These are phyloP conservation scores for Cyberlindnera japonica DNA, from an alignment of 805 yeast species.

Conservation along the genomic window DNA sequence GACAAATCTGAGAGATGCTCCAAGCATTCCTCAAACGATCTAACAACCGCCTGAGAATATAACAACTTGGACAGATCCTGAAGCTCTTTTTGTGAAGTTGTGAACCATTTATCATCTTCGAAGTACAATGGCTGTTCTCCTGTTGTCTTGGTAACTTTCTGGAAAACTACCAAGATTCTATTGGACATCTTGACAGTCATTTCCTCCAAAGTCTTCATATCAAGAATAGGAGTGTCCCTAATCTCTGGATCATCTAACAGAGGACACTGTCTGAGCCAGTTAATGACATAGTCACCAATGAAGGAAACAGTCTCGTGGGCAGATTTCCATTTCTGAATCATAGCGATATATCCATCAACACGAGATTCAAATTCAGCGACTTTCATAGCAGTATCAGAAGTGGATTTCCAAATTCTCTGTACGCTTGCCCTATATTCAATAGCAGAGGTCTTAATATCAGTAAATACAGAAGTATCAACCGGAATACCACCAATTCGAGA, in stretches of 20 bases:
- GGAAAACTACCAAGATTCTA: conserved; percentile 64
- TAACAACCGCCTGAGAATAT: conserved; percentile 36
- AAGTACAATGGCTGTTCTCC: conserved; percentile 30
- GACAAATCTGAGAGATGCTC: conserved; percentile 36
- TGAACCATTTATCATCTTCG: conserved; percentile 70
- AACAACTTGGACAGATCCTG: conserved; percentile 39
- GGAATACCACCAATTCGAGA: conserved; percentile 13
- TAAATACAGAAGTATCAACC: conserved; percentile 22
- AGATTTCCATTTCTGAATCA: conserved; percentile 35
- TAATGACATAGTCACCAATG: conserved; percentile 42
- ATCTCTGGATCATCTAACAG: conserved; percentile 1
- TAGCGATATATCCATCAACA: conserved; percentile 24
- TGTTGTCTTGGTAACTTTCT: conserved; percentile 37
- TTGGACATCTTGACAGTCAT: conserved; percentile 49
- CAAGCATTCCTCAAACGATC: conserved; percentile 35
- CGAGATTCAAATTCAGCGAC: conserved; percentile 22
- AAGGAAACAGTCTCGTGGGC: conserved; percentile 36
- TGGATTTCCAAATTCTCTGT: conserved; percentile 17
- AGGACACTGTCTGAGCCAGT: conserved; percentile 38
- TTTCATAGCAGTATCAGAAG: conserved; percentile 13
- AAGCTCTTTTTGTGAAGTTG: conserved; percentile 42
- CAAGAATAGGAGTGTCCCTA: conserved; percentile 2
- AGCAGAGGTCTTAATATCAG: conserved; percentile 11
- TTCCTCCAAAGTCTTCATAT: conserved; percentile 40
- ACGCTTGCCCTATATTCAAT: conserved; percentile 15